A percentile compares a stretch with the other conserved stretches of the same genome.
These are phyloP conservation scores for Starmerella etchellsii DNA, from an alignment of 805 yeast genomes.

Conservation along the genomic window DNA sequence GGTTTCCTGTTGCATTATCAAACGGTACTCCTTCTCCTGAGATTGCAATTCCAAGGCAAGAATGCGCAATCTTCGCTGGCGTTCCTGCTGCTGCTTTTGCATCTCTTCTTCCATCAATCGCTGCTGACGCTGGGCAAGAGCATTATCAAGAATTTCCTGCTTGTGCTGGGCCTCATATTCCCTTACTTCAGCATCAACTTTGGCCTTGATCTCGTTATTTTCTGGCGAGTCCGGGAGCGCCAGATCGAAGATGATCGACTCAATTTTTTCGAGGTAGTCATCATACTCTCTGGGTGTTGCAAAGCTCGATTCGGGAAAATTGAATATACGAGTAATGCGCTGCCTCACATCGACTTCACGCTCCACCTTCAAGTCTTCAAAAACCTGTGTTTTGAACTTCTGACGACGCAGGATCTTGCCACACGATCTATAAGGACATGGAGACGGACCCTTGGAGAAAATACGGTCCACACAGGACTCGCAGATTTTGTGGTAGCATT, in stretches of 20 bases:
- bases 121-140: conserved; percentile 59
- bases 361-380: conserved; percentile 83
- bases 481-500: conserved; percentile 95
- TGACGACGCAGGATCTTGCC: conserved; percentile 76
- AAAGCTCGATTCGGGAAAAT: conserved; percentile 69
- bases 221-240: conserved; percentile 58
- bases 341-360: conserved; percentile 83
- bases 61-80: conserved; percentile 36
- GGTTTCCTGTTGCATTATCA: conserved; percentile 42
- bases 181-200: conserved; percentile 41
- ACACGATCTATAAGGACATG: conserved; percentile 90
- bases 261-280: conserved; percentile 70
- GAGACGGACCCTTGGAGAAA: conserved; percentile 88
- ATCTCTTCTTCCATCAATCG: conserved; percentile 46
- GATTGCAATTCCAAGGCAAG: conserved; percentile 54
- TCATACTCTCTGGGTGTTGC: conserved; percentile 47
- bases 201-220: conserved; percentile 52
- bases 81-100: conserved; percentile 60
- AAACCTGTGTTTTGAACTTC: conserved; percentile 80
- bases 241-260: conserved; percentile 64
- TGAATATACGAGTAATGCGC: conserved; percentile 62
- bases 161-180: conserved; percentile 56
- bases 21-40: conserved; percentile 34
- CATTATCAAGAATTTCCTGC: conserved; percentile 62
- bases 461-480: conserved; percentile 92